Conservation (phyloP, 352 stramenopile genomes). For the Plasmopara viticola region DNA sequence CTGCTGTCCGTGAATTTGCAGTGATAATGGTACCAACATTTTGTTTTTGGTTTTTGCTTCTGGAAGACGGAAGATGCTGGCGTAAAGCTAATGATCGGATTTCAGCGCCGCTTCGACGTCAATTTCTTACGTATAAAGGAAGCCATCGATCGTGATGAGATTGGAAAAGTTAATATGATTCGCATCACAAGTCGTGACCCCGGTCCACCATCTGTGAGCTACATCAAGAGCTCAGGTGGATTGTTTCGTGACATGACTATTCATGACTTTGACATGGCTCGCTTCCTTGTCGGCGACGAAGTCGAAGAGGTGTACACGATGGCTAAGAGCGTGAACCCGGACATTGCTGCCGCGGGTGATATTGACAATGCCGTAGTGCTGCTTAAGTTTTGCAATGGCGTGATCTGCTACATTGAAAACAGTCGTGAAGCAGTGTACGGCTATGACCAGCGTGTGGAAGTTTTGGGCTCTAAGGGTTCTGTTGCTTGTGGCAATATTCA, state of each 20-base stretch:
- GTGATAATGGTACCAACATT: background rate
- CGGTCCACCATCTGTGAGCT: slow-evolving; percentile 31
- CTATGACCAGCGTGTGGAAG: slow-evolving; percentile 93
- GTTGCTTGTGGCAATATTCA: slow-evolving; percentile 91
- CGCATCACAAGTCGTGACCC: slow-evolving; percentile 67
- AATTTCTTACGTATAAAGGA: slow-evolving; percentile 89
- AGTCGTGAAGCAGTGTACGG: slow-evolving; percentile 91
- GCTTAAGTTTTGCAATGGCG: slow-evolving; percentile 87
- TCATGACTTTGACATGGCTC: slow-evolving; percentile 93
- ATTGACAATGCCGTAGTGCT: slow-evolving; percentile 90
- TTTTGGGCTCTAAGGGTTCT: slow-evolving; percentile 89
- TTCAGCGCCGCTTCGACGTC: slow-evolving; percentile 91
- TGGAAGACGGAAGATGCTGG: slow-evolving; percentile 28
- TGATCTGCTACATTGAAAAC: slow-evolving; percentile 92
- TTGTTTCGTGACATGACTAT: slow-evolving; percentile 95
- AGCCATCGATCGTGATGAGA: slow-evolving; percentile 80
- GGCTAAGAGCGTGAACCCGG: slow-evolving; percentile 46
- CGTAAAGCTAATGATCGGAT: slow-evolving; percentile 94
- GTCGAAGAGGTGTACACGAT: slow-evolving; percentile 69
- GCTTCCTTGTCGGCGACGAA: slow-evolving; percentile 86
- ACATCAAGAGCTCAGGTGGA: slow-evolving; percentile 71
- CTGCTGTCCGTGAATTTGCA: background rate
- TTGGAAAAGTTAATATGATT: slow-evolving; percentile 85
- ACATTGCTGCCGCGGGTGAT: slow-evolving; percentile 69
- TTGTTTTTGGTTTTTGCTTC: background rate